Evolutionary conservation across 2,329 filamentous ascomycete species (phyloP), one percentile per base, ranked within the genome.

Genomic region (Fusarium denticulatum): DNA sequence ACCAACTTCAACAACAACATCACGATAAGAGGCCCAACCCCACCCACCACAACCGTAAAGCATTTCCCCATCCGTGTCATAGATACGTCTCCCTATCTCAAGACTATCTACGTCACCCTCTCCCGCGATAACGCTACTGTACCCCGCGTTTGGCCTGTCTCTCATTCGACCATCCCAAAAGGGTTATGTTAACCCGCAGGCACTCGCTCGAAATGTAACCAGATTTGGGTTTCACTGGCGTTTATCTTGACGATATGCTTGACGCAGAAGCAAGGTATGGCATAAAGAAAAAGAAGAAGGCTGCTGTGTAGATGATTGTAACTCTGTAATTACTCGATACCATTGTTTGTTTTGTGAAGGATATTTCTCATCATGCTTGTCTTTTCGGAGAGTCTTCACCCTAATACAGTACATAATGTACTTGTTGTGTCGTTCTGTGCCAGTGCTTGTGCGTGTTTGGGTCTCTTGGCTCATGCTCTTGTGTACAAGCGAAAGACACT

Each of bases 401-500:
- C 46, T 7, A 24, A 13, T 7, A 67, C 67, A 11, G 57, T 67
- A 13, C 72, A 72, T 24, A 59, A 62, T 28, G 28, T 59, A 12
- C 43, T 72, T 6, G 30, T 52, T 15, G 34, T 65, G 11, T 72
- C 67, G 2, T 58, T 74, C 3, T 68, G 62, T 37, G 16, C 43
- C 26, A 58, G 46, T 46, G 50, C 67, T n/a, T 63, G 60, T 72
- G 56, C 47, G 24, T 74, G 71, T 40, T 32, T 74, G 18, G 47
- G 56, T 9, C n/a, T 76, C n/a, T 15, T 77, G 45, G 62, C 68
- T 11, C 71, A 73, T 46, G 30, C 63, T 1, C 52, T 75, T 16
- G 40, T 77, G 16, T 49, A 61, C 52, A 77, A 76, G 28, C 67
- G 69, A 24, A 77, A 77, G 55, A n/a, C 62, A 14, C 24, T 75